Conservation (phyloP, 73 alveolate genomes). For the Blepharisma japonicum region DNA sequence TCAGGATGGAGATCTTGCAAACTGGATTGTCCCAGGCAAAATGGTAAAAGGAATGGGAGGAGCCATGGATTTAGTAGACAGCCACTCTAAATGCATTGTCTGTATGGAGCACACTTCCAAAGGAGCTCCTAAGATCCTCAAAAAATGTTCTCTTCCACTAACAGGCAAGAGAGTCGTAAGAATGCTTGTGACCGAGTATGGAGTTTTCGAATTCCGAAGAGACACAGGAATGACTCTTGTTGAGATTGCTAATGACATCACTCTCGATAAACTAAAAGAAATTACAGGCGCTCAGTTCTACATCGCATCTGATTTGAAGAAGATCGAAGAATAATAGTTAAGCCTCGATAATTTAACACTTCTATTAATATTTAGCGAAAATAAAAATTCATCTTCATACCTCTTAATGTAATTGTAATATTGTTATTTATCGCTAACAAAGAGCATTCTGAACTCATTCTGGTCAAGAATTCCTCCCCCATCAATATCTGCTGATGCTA, state of each 20-base stretch:
- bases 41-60: slow-evolving; percentile 94
- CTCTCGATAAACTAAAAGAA: slow-evolving; percentile 42
- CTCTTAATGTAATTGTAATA: too few relatives aligned
- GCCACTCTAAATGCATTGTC: slow-evolving; percentile 63
- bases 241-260: slow-evolving; percentile 42
- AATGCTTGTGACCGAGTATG: slow-evolving; percentile 63
- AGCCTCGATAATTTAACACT: too few relatives aligned
- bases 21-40: slow-evolving; percentile 97
- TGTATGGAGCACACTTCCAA: slow-evolving; percentile 83
- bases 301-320: slow-evolving; percentile 39
- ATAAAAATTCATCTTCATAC: too few relatives aligned
- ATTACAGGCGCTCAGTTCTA: slow-evolving; percentile 40
- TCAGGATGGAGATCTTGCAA: slow-evolving; percentile 88
- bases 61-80: slow-evolving; percentile 83
- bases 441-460: not conserved
- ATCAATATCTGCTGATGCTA: slow-evolving; percentile 1
- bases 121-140: slow-evolving; percentile 58
- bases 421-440: not conserved
- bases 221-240: slow-evolving; percentile 37
- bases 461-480: not conserved
- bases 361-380: too few relatives aligned
- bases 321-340: not conserved
- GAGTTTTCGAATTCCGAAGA: slow-evolving; percentile 45
- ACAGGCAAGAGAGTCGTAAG: slow-evolving; percentile 72
- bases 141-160: slow-evolving; percentile 68